phyloP scores from a whole-genome alignment of 805 yeast genomes.

The Kluyveromyces lactis region DNA sequence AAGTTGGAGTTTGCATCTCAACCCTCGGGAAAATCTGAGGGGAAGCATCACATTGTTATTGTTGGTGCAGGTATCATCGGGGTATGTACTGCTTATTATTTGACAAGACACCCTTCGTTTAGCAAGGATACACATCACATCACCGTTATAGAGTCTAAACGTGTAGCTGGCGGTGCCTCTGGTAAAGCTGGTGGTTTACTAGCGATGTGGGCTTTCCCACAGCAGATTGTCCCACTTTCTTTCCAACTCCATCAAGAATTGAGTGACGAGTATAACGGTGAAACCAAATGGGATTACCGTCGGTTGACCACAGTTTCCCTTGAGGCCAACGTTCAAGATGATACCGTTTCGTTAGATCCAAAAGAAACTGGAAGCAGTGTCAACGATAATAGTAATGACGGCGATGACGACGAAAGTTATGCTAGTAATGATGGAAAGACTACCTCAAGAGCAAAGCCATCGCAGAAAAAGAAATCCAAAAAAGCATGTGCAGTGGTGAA shows the following conservation, averaged over 20 bases:
- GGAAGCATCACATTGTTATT: slow-evolving; percentile 68
- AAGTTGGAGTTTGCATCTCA: slow-evolving; percentile 12
- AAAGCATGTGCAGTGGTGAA: slow-evolving; percentile 4
- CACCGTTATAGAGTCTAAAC: slow-evolving; percentile 76
- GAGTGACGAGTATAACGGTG: slow-evolving; percentile 75
- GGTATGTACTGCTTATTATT: slow-evolving; percentile 84
- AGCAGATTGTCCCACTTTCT: slow-evolving; percentile 82
- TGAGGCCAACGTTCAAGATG: slow-evolving; percentile 63
- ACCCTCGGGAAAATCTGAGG: slow-evolving; percentile 29
- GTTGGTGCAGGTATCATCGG: slow-evolving; percentile 97
- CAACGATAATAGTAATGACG: slow-evolving; percentile 11
- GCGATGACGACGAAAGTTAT: slow-evolving; percentile 13
- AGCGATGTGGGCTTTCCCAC: slow-evolving; percentile 96
- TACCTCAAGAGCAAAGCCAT: not conserved
- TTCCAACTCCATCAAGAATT: slow-evolving; percentile 80
- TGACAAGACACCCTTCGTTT: slow-evolving; percentile 75
- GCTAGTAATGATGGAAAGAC: not conserved
- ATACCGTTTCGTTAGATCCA: slow-evolving; percentile 6
- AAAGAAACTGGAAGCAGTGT: slow-evolving; percentile 7
- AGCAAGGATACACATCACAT: slow-evolving; percentile 68
- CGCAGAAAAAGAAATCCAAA: not conserved
- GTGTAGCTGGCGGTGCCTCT: slow-evolving; percentile 95
- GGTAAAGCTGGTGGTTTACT: slow-evolving; percentile 96
- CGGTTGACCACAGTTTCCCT: slow-evolving; percentile 76
- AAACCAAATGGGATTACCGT: slow-evolving; percentile 85